Base-by-base conservation (phyloP, 2,329 filamentous ascomycete genomes). In the Scleromitrula shiraiana region DNA sequence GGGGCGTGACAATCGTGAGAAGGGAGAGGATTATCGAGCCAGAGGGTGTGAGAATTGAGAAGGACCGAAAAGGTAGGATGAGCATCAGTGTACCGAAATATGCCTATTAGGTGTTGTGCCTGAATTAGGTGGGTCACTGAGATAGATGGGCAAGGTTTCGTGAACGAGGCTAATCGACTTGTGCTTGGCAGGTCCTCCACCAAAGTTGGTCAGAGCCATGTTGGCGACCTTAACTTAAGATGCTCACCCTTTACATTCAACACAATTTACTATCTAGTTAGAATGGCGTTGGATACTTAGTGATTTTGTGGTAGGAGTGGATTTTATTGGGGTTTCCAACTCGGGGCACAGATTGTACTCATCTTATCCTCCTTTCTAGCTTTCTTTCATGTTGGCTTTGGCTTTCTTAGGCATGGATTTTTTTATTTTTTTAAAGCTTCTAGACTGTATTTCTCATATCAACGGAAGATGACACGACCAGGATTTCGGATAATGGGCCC, bases 31-130 rank as follows among this genome's bases (percentile, higher is more conserved):
- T 78, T 43, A 70, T 75, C 55, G 73, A 73, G 58, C 75, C 75
- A 69, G 61, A 75, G 70, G 64, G 77, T 46, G 72, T 85, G 54
- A 75, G 84, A 59, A 80, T 95, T 60, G 85, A 88, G 70, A 88
- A 85, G 74, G 88, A 96, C 71, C 84, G 84, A 75, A 93, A 87
- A 89, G 89, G 90, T 94, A 93, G 83, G 85, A 82, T 93, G 80
- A 80, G 82, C 74, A 82, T 90, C 71, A 86, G 85, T 72, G 78
- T 87, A 68, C 85, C 85, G 63, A 80, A 82, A 71, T 53, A 62
- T 49, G 76, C 80, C 68, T 78, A 72, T 68, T 52, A 47, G 46
- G 74, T 54, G 38, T 55, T 51, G 52, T 46, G 46, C 39, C 46
- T 53, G 54, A 52, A 47, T 57, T 52, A 56, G 56, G 53, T 61